These are phyloP conservation scores for Pseudopyricularia javanii DNA, from an alignment of 2,329 filamentous ascomycete species.

Conservation along the genomic window DNA sequence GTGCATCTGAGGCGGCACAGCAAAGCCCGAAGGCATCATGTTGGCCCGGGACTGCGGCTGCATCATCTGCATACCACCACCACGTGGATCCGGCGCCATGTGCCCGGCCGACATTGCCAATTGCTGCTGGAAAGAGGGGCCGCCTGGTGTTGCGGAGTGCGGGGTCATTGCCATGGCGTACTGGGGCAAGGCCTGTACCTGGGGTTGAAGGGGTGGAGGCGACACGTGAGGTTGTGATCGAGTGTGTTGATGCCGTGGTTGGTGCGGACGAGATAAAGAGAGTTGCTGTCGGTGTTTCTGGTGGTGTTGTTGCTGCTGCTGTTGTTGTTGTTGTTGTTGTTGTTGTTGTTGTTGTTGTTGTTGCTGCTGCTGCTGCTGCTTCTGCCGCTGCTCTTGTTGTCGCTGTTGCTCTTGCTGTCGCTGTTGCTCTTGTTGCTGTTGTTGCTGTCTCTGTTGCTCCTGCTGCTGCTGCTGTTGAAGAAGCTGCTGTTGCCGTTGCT, in stretches of 20 bases:
- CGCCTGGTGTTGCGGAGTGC: background rate
- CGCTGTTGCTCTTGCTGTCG: conserved; percentile 16
- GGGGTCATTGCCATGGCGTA: background rate
- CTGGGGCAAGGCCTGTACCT: background rate
- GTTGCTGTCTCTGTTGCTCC: conserved; percentile 16
- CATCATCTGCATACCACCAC: conserved; percentile 4
- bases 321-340: conserved; percentile 9
- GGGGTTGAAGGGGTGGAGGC: background rate
- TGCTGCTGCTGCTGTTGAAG: conserved; percentile 16
- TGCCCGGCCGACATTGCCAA: background rate
- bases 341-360: conserved; percentile 7
- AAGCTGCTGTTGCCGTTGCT: conserved; percentile 9
- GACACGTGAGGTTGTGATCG: background rate
- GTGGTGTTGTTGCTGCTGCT: conserved; percentile 11
- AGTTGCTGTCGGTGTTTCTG: background rate
- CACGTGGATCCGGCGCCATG: background rate
- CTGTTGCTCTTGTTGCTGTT: conserved; percentile 17
- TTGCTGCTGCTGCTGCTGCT: conserved; percentile 19
- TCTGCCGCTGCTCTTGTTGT: conserved; percentile 18
- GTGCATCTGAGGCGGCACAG: conserved; percentile 2
- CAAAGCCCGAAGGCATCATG: background rate
- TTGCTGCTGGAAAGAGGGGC: background rate
- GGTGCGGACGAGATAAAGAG: background rate
- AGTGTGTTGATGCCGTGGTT: background rate
- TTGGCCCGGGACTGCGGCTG: background rate